Percentiles rank a stretch among this genome's conserved stretches.
These are phyloP conservation scores for Aurifilum marmelostoma DNA, from an alignment of 2,329 filamentous ascomycete species.

Conservation along the genomic window DNA sequence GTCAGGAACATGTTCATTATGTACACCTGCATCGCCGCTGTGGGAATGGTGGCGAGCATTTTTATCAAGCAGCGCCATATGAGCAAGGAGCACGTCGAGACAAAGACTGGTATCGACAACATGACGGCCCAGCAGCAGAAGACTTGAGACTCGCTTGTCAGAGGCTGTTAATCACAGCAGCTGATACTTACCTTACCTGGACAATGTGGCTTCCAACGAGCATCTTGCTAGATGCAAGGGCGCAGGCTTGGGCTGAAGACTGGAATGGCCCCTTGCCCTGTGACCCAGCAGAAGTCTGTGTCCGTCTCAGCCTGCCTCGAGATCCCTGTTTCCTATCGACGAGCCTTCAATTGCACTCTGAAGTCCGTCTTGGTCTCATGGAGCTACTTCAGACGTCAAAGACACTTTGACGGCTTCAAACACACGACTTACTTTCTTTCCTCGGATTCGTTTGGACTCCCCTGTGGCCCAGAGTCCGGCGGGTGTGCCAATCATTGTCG, in stretches of 20 bases:
- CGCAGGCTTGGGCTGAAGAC: not conserved
- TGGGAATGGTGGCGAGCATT: conserved; percentile 45
- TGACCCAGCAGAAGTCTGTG: not conserved
- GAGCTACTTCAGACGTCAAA: not conserved
- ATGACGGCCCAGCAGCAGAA: conserved; percentile 25
- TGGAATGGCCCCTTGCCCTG: not conserved
- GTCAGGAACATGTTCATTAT: conserved; percentile 53
- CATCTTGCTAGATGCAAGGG: not conserved
- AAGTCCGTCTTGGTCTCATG: not conserved
- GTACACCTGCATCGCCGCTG: conserved; percentile 47
- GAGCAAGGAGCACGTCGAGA: conserved; percentile 54
- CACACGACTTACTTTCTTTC: not conserved
- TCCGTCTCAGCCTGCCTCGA: not conserved
- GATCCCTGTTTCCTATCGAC: not conserved
- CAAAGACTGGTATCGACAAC: conserved; percentile 50
- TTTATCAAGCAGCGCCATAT: conserved; percentile 50
- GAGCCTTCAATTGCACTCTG: not conserved
- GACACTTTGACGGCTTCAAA: not conserved
- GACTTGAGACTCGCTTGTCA: not conserved
- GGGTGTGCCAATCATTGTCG: not conserved
- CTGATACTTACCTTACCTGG: not conserved
- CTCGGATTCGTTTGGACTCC: not conserved
- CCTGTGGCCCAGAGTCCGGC: not conserved
- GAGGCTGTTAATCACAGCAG: not conserved
- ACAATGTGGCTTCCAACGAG: not conserved